These are phyloP conservation scores for Lachancea lanzarotensis DNA, from an alignment of 805 yeast genomes.

Conservation along the genomic window DNA sequence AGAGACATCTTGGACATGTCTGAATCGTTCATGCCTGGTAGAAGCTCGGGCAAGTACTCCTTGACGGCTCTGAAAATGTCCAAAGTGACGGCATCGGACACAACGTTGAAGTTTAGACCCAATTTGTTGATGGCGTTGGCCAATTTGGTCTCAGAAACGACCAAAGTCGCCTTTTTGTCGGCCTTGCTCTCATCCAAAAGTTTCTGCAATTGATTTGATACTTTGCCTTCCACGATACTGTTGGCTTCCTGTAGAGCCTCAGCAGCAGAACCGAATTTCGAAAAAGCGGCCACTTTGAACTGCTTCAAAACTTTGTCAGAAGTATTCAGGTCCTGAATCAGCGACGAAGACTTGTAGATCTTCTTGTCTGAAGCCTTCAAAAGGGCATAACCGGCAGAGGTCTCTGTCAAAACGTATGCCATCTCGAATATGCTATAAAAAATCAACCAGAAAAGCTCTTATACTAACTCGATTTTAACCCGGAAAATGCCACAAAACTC, in stretches of 20 bases:
- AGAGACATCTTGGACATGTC: constrained; percentile 91
- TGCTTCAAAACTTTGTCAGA: constrained; percentile 83
- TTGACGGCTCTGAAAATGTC: constrained; percentile 94
- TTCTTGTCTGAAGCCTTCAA: constrained; percentile 97
- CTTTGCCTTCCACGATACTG: constrained; percentile 88
- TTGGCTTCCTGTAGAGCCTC: constrained; percentile 94
- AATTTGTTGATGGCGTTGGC: constrained; percentile 95
- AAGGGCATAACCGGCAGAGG: constrained; percentile 98
- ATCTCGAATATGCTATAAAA: constrained; percentile 29
- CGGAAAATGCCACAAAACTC: not conserved
- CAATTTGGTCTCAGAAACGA: constrained; percentile 91
- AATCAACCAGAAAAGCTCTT: constrained; percentile 1
- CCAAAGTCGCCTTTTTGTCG: constrained; percentile 77
- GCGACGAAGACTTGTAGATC: constrained; percentile 74
- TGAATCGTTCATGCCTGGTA: constrained; percentile 85
- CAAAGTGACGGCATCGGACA: constrained; percentile 90
- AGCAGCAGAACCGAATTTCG: constrained; percentile 91
- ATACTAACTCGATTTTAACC: constrained; percentile 1
- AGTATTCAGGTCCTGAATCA: constrained; percentile 70
- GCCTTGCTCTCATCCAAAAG: constrained; percentile 69
- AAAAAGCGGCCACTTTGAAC: constrained; percentile 91
- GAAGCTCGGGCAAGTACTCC: constrained; percentile 85
- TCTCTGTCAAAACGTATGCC: constrained; percentile 92
- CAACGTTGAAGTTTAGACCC: constrained; percentile 79
- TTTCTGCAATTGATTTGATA: constrained; percentile 72